Evolutionary conservation across 805 yeast genomes (phyloP).

Genomic region (Hanseniaspora vineae): DNA sequence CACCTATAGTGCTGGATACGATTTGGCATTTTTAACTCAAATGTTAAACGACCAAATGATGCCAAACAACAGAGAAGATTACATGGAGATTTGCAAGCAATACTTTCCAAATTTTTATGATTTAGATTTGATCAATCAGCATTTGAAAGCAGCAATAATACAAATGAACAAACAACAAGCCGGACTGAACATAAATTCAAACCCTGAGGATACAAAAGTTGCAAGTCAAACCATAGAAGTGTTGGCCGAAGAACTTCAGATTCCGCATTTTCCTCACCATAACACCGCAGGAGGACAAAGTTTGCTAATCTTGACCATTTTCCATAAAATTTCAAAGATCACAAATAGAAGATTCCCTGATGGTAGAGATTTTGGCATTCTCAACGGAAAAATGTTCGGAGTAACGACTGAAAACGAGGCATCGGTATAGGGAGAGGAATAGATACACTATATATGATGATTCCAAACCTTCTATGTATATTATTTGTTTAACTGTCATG

Average conservation of each 20-base stretch:
- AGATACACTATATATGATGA: too few species aligned
- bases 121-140: constrained; percentile 41
- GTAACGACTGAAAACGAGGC: constrained; percentile 10
- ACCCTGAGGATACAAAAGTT: background rate
- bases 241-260: constrained; percentile 57
- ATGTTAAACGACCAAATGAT: constrained; percentile 60
- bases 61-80: constrained; percentile 73
- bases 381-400: constrained; percentile 43
- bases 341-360: constrained; percentile 23
- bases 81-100: constrained; percentile 51
- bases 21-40: constrained; percentile 77
- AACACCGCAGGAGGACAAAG: constrained; percentile 53
- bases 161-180: constrained; percentile 16
- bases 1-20: constrained; percentile 89
- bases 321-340: constrained; percentile 37
- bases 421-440: too few species aligned
- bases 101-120: constrained; percentile 80
- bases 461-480: too few species aligned
- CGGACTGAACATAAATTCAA: constrained; percentile 3
- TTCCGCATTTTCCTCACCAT: constrained; percentile 44
- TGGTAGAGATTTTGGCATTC: constrained; percentile 26
- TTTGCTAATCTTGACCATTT: constrained; percentile 49
- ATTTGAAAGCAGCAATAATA: constrained; percentile 16
- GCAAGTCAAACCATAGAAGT: constrained; percentile 32
- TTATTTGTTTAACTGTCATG: background rate